Conservation (phyloP, 768 basidiomycete species). For the Trametes cinnabarina region DNA sequence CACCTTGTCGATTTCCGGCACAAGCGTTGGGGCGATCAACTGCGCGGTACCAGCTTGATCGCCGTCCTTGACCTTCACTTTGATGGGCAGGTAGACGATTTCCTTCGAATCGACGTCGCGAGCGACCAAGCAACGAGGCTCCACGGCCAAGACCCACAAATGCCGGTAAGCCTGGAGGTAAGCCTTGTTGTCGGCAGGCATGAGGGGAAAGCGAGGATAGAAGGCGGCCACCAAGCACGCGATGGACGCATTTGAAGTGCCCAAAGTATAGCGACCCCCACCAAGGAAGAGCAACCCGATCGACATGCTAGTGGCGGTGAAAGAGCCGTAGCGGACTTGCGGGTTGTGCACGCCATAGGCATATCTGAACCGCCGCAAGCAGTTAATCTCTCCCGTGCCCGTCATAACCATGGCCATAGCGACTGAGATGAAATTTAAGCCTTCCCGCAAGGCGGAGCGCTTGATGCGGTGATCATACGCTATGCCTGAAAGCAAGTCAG, state of each 20-base stretch:
- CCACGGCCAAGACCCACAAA: slow-evolving; percentile 93
- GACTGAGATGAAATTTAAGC: slow-evolving; percentile 83
- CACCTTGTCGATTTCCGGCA: slow-evolving; percentile 83
- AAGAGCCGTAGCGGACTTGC: slow-evolving; percentile 78
- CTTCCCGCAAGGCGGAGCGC: slow-evolving; percentile 82
- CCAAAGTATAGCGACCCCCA: slow-evolving; percentile 87
- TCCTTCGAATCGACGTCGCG: slow-evolving; percentile 90
- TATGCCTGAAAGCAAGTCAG: slow-evolving; percentile 44
- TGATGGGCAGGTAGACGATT: slow-evolving; percentile 89
- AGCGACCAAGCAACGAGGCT: slow-evolving; percentile 89
- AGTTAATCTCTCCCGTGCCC: slow-evolving; percentile 92
- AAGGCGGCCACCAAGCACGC: slow-evolving; percentile 88
- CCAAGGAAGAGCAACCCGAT: slow-evolving; percentile 92
- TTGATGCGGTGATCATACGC: slow-evolving; percentile 88
- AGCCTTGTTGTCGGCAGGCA: slow-evolving; percentile 82
- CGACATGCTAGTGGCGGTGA: slow-evolving; percentile 87
- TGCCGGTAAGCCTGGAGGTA: slow-evolving; percentile 93
- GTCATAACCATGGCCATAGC: slow-evolving; percentile 94
- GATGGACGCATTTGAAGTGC: slow-evolving; percentile 88
- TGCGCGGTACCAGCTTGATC: slow-evolving; percentile 63
- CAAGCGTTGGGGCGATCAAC: slow-evolving; percentile 88
- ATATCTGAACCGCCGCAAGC: slow-evolving; percentile 81
- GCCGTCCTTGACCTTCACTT: slow-evolving; percentile 74
- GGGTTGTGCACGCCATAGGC: slow-evolving; percentile 84
- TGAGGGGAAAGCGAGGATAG: slow-evolving; percentile 82